Percentiles rank a stretch among this genome's conserved stretches.
These are phyloP conservation scores for Uncinocarpus reesii DNA, from an alignment of 2,329 filamentous ascomycete species.

Conservation along the genomic window DNA sequence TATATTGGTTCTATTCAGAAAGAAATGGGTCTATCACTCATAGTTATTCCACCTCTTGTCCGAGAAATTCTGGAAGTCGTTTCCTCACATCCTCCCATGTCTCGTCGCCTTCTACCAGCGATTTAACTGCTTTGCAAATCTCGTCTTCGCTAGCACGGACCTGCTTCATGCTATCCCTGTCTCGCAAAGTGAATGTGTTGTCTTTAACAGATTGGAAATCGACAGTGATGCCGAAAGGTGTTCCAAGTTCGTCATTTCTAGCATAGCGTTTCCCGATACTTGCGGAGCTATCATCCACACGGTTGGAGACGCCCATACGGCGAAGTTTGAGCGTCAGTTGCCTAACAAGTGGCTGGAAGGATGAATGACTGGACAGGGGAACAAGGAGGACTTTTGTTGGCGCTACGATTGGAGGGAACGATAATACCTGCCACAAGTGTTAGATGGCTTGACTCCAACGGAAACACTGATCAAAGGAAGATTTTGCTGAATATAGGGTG, in stretches of 20 bases:
- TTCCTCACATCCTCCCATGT: constrained; percentile 61
- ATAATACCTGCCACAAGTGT: constrained; percentile 47
- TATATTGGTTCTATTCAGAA: neutral
- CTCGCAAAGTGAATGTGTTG: constrained; percentile 72
- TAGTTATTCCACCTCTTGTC: constrained; percentile 48
- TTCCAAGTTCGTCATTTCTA: constrained; percentile 91
- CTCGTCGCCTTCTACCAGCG: constrained; percentile 52
- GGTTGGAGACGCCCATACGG: constrained; percentile 65
- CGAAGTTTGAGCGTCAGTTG: constrained; percentile 67
- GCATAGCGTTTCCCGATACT: constrained; percentile 92
- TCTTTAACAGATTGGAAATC: constrained; percentile 94
- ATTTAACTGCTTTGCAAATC: constrained; percentile 64
- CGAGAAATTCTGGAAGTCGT: constrained; percentile 74
- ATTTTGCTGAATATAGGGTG: neutral
- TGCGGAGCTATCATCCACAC: constrained; percentile 80
- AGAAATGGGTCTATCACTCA: neutral
- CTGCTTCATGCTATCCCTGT: constrained; percentile 83
- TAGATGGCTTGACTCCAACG: neutral
- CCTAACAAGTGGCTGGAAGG: constrained; percentile 68
- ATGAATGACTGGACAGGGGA: constrained; percentile 68
- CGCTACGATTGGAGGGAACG: constrained; percentile 67
- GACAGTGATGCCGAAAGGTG: constrained; percentile 83
- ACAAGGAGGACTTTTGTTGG: constrained; percentile 92
- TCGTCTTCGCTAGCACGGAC: constrained; percentile 73
- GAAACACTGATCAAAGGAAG: neutral